phyloP scores from a whole-genome alignment of 2,329 filamentous ascomycete species.

The Catunica adiposa region DNA sequence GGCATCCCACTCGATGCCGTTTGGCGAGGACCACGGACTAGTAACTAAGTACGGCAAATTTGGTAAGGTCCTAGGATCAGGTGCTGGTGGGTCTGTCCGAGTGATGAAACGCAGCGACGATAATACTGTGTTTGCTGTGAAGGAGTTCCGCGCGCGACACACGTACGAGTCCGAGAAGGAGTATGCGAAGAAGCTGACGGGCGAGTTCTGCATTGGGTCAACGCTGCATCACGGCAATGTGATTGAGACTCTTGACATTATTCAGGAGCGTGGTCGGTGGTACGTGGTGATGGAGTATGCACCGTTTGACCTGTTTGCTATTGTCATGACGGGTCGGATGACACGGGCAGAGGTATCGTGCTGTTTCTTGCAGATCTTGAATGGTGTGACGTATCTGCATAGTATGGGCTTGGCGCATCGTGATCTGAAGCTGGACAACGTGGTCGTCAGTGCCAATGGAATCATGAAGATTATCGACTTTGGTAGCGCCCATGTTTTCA shows the following conservation, averaged over 20 bases:
- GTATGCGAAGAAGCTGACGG: conserved; percentile 95
- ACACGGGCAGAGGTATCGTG: conserved; percentile 77
- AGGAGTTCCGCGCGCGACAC: conserved; percentile 86
- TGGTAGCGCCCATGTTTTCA: conserved; percentile 89
- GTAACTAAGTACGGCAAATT: conserved; percentile 90
- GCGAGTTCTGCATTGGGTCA: conserved; percentile 95
- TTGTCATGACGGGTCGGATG: conserved; percentile 99
- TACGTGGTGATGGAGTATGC: conserved; percentile 99
- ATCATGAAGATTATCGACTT: conserved; percentile 99
- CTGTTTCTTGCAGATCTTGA: conserved; percentile 84
- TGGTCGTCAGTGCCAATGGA: conserved; percentile 86
- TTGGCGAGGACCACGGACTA: conserved; percentile 84
- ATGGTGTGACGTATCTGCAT: conserved; percentile 85
- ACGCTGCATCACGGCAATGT: conserved; percentile 96
- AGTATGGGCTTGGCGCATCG: conserved; percentile 88
- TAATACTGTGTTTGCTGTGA: conserved; percentile 87
- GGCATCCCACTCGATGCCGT: conserved; percentile 45
- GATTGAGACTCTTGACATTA: conserved; percentile 92
- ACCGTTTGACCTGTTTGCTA: conserved; percentile 88
- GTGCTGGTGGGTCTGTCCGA: conserved; percentile 84
- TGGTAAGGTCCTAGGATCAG: conserved; percentile 81
- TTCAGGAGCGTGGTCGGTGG: conserved; percentile 87
- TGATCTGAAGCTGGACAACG: conserved; percentile 92
- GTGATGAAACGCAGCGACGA: conserved; percentile 89
- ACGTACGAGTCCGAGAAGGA: conserved; percentile 88